Evolutionary conservation across 305 asterid species (phyloP).

Genomic region (Withania somnifera): DNA sequence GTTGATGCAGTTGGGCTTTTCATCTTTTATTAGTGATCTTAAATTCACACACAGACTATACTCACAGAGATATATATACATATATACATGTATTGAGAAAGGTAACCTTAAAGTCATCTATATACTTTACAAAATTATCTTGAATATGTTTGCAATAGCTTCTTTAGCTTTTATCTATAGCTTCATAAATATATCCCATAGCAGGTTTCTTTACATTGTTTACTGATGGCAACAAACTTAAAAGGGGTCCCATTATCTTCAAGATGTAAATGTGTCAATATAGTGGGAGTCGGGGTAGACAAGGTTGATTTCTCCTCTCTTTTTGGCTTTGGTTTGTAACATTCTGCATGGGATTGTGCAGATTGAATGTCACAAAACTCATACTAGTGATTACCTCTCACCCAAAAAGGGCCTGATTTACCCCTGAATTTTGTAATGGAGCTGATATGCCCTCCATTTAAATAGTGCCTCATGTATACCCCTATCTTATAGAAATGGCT

Average conservation of each 20-base stretch:
- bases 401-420: too few relatives aligned
- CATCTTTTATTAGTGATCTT: background rate
- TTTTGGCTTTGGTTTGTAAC: background rate
- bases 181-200: background rate
- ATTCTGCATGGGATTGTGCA: background rate
- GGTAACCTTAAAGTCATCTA: too few relatives aligned
- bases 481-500: too few relatives aligned
- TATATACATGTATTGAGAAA: too few relatives aligned
- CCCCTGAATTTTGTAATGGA: too few relatives aligned
- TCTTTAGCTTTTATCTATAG: background rate
- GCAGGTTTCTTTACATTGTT: background rate
- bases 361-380: background rate
- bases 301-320: background rate
- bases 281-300: background rate
- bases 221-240: background rate
- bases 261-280: background rate
- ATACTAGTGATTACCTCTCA: background rate
- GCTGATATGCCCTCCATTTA: too few relatives aligned
- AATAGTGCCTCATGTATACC: too few relatives aligned
- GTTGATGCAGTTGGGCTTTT: background rate
- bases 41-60: too few relatives aligned
- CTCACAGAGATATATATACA: too few relatives aligned
- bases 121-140: background rate
- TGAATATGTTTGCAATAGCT: background rate
- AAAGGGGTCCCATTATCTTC: background rate